phyloP scores from a whole-genome alignment of 2,329 filamentous ascomycete genomes.

The Westerdykella aurantiaca region DNA sequence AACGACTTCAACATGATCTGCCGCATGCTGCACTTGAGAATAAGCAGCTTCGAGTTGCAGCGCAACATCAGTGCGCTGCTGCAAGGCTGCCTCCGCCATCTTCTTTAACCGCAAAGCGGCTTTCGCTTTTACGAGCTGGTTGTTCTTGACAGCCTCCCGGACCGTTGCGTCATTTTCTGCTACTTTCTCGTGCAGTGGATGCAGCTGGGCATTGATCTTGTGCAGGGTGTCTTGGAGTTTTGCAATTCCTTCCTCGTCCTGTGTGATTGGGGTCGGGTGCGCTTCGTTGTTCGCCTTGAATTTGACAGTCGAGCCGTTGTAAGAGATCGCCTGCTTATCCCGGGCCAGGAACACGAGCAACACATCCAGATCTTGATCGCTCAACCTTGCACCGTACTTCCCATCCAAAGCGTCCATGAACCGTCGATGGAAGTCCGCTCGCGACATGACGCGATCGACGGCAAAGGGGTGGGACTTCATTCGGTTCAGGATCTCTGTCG shows the following conservation, averaged over 20 bases:
- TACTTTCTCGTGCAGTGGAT: conserved; percentile 55
- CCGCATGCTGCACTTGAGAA: conserved; percentile 75
- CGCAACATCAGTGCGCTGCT: conserved; percentile 66
- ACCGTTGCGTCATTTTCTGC: conserved; percentile 51
- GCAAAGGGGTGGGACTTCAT: conserved; percentile 30
- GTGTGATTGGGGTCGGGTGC: conserved; percentile 55
- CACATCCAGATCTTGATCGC: conserved; percentile 60
- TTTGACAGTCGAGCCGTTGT: conserved; percentile 73
- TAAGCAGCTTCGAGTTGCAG: conserved; percentile 79
- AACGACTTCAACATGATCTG: conserved; percentile 77
- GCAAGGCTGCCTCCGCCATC: conserved; percentile 66
- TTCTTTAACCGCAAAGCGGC: conserved; percentile 79
- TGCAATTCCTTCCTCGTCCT: conserved; percentile 76
- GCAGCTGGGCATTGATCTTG: conserved; percentile 61
- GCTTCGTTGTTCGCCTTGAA: conserved; percentile 49
- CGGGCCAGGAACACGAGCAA: conserved; percentile 50
- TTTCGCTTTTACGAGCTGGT: conserved; percentile 70
- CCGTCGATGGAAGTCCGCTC: conserved; percentile 28
- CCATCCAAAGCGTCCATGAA: conserved; percentile 18
- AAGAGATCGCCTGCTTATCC: conserved; percentile 66
- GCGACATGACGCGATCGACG: conserved; percentile 33
- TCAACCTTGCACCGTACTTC: not conserved
- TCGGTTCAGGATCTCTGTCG: conserved; percentile 37
- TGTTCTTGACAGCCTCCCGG: conserved; percentile 62
- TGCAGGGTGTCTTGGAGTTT: conserved; percentile 68